Base-by-base conservation (phyloP, 116 monocot species). In the Iris pallida region DNA sequence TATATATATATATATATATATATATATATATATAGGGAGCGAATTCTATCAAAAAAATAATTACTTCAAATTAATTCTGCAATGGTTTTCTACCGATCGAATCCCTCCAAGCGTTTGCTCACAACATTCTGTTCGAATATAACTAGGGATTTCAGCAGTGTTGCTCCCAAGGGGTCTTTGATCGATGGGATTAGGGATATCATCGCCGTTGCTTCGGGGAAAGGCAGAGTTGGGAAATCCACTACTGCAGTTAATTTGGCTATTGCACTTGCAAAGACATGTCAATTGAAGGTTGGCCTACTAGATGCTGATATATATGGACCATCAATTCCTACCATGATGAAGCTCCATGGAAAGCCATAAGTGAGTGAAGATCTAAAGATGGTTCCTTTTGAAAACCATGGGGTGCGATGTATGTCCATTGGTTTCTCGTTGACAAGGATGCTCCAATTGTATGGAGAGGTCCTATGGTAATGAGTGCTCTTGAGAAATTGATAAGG, bases 401-500 rank as follows among this genome's bases (percentile, higher is more conserved):
- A 96, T 85, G 92, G 85, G 59, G 89, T 96, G 11, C 76, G 55
- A 71, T 96, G 96, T 69, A 96, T 96, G 96, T 91, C 96, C 54
- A 96, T 96, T 43, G 96, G 55, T 96, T 96, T 83, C 96, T 96
- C 66, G 89, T 96, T 64, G 92, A 77, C 19, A 91, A 96, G 78
- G 92, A 91, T 86, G 91, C 86, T 54, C 96, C 96, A 30, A 82
- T 91, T 61, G 86, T 96, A 30, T 96, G 96, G 96, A 96, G 96
- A 85, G 96, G 96, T 67, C 96, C 96, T 53, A 91, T 96, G 92
- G 96, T 96, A 55, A 94, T 94, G 94, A 94, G 90, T 75, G 94
- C 94, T 66, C 74, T 94, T 69, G 90, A 90, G 65, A 94, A 94
- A 65, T 69, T 94, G 78, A 94, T 88, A 63, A 85, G 88, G 57